Percentiles rank a stretch among this genome's conserved stretches.
phyloP scores from a whole-genome alignment of 1,139 yeast genomes.

The Hemisphaericaspora lyxosophila region DNA sequence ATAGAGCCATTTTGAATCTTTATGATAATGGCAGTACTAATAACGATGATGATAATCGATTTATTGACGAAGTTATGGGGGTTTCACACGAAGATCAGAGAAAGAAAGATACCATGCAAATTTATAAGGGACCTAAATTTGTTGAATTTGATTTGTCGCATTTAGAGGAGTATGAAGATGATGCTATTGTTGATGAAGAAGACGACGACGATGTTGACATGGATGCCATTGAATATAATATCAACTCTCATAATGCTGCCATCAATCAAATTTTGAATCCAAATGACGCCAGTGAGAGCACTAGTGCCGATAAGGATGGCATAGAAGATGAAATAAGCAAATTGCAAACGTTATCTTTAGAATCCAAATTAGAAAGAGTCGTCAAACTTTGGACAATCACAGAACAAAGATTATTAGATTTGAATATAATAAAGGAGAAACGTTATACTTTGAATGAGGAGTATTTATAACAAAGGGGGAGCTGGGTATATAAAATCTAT shows the following conservation, averaged over 20 bases:
- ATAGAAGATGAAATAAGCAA: conserved; percentile 26
- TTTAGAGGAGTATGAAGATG: conserved; percentile 10
- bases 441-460: conserved; percentile 20
- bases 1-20: conserved; percentile 44
- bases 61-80: conserved; percentile 14
- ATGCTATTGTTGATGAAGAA: conserved; percentile 5
- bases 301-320: conserved; percentile 3
- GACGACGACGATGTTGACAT: conserved; percentile 9
- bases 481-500: too few relatives aligned
- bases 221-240: conserved; percentile 12
- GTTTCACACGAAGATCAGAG: conserved; percentile 4
- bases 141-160: conserved; percentile 17
- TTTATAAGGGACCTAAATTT: conserved; percentile 20
- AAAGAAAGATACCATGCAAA: conserved; percentile 3
- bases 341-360: conserved; percentile 28
- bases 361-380: conserved; percentile 54
- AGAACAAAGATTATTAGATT: conserved; percentile 48
- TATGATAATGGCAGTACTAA: conserved; percentile 16
- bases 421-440: conserved; percentile 36
- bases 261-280: neutral
- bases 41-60: conserved; percentile 15
- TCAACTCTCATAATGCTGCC: conserved; percentile 7
- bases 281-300: conserved; percentile 2
- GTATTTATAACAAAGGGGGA: conserved; percentile 4
- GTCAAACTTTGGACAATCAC: conserved; percentile 63